A percentile compares a stretch with the other conserved stretches of the same genome.
Conservation (phyloP, 2,329 filamentous ascomycete species). For the Seiridium cupressi region DNA sequence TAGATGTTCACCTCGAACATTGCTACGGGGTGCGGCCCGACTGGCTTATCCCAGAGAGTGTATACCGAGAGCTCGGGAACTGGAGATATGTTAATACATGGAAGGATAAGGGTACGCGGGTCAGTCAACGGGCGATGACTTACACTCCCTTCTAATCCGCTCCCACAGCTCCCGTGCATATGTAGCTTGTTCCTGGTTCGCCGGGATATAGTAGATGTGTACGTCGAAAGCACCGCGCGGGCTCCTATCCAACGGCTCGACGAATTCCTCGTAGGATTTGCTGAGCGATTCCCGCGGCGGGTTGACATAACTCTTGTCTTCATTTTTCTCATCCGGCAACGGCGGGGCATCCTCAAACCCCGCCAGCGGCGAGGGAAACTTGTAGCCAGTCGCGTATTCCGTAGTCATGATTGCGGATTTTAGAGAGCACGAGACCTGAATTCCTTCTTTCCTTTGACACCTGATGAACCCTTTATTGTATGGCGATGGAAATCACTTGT, state of each 20-base stretch:
- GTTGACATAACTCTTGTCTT: conserved; percentile 77
- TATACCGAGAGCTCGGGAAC: conserved; percentile 87
- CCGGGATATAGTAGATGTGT: conserved; percentile 79
- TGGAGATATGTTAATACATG: conserved; percentile 27
- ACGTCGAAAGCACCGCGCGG: conserved; percentile 75
- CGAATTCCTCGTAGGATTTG: conserved; percentile 68
- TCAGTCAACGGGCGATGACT: neutral
- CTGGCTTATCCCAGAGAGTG: conserved; percentile 68
- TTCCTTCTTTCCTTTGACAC: too few species aligned
- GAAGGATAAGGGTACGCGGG: neutral
- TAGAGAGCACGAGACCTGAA: too few species aligned
- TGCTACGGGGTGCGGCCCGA: conserved; percentile 78
- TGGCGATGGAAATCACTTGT: neutral
- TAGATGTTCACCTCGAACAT: conserved; percentile 95
- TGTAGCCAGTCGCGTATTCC: neutral
- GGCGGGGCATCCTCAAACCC: conserved; percentile 58
- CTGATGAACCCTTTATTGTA: neutral
- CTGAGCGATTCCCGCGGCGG: conserved; percentile 59
- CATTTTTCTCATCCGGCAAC: conserved; percentile 55
- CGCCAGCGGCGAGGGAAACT: conserved; percentile 54
- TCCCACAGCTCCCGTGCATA: conserved; percentile 75
- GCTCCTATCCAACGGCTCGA: conserved; percentile 64
- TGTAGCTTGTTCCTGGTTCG: conserved; percentile 57
- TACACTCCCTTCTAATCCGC: conserved; percentile 77
- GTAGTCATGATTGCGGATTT: neutral